phyloP scores from a whole-genome alignment of 257 asterid genomes.

The Capsicum rhomboideum region DNA sequence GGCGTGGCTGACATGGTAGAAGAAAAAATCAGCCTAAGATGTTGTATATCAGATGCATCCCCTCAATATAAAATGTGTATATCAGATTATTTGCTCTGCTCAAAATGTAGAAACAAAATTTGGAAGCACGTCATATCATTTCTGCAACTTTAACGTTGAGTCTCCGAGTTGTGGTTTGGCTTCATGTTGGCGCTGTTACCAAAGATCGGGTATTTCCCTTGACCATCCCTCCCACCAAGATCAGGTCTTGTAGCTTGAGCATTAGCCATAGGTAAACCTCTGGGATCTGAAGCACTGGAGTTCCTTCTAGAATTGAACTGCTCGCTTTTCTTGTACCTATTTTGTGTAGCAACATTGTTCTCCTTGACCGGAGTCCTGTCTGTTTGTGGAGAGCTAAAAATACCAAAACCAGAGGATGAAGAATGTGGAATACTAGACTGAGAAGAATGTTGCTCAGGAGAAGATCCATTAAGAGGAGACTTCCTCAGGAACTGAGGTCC shows the following conservation, averaged over 20 bases:
- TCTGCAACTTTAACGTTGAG: conserved; percentile 23
- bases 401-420: conserved; percentile 40
- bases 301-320: conserved; percentile 25
- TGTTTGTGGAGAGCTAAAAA: conserved; percentile 25
- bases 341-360: conserved; percentile 19
- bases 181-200: conserved; percentile 7
- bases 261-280: conserved; percentile 12
- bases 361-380: conserved; percentile 14
- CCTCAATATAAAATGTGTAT: conserved; percentile 1
- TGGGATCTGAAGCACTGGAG: conserved; percentile 1
- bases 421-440: conserved; percentile 12
- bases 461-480: conserved; percentile 2
- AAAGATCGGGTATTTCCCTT: conserved; percentile 25
- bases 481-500: not conserved
- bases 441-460: conserved; percentile 22
- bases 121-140: not conserved
- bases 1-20: not conserved
- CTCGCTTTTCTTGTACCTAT: conserved; percentile 47
- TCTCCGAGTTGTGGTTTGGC: conserved; percentile 14
- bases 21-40: not conserved
- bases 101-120: not conserved
- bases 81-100: conserved; percentile 7
- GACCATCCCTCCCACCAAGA: conserved; percentile 13
- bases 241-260: conserved; percentile 25
- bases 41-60: not conserved